A percentile compares a stretch with the other conserved stretches of the same genome.
Evolutionary conservation across 495 filamentous ascomycete species (phyloP).

Genomic region (Xylaria grammica): DNA sequence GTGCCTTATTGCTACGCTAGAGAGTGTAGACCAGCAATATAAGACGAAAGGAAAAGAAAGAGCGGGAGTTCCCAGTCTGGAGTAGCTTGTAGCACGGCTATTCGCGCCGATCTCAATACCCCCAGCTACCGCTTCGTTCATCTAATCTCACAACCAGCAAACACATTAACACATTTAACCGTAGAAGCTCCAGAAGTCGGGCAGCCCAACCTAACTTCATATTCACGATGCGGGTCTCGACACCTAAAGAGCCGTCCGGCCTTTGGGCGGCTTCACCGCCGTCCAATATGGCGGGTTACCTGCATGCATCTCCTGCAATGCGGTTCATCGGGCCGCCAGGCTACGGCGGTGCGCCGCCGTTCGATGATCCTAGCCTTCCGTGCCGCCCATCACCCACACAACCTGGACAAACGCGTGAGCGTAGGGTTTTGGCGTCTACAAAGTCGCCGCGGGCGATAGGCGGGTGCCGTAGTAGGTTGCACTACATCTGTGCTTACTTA

Average conservation of each 20-base stretch:
- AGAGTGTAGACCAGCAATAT: too few relatives aligned
- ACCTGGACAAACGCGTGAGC: background rate
- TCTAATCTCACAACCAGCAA: background rate
- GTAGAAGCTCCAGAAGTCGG: background rate
- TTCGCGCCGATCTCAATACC: background rate
- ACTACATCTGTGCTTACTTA: constrained; percentile 11
- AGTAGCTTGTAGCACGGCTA: background rate
- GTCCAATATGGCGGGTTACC: constrained; percentile 4
- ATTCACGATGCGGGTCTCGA: background rate
- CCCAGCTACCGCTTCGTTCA: background rate
- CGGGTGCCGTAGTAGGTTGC: constrained; percentile 15
- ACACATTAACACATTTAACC: background rate
- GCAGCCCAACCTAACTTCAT: background rate
- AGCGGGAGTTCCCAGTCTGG: background rate
- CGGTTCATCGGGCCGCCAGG: constrained; percentile 22
- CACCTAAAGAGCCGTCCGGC: background rate
- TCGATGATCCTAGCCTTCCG: background rate
- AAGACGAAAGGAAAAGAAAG: too few relatives aligned
- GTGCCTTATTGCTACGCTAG: background rate
- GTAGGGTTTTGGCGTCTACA: background rate
- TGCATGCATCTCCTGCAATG: constrained; percentile 16
- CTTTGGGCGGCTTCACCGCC: background rate
- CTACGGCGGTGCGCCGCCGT: constrained; percentile 1
- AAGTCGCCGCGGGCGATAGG: background rate
- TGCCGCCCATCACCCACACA: background rate